A percentile compares a stretch with the other conserved stretches of the same genome.
Evolutionary conservation across 352 stramenopile species (phyloP).

Genomic region (Aphanomyces stellatus): DNA sequence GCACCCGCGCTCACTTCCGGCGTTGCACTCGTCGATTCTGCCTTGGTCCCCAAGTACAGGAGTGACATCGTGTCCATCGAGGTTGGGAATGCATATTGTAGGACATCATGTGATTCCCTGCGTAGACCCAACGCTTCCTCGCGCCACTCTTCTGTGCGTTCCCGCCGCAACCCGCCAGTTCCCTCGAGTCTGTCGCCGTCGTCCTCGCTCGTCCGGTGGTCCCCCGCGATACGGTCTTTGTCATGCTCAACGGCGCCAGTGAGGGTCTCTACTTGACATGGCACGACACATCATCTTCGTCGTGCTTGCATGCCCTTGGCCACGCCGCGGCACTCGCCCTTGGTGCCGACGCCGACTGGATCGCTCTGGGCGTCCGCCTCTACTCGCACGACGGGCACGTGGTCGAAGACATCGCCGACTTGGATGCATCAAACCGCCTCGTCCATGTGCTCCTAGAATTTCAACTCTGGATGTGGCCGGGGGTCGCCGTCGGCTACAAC

Average conservation of each 20-base stretch:
- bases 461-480: conserved; percentile 20
- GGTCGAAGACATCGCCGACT: not conserved
- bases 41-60: not conserved
- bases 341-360: conserved; percentile 8
- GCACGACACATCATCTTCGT: conserved; percentile 20
- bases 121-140: not conserved
- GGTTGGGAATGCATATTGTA: no score
- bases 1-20: not conserved
- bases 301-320: conserved; percentile 39
- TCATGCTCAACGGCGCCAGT: conserved; percentile 67
- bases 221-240: conserved; percentile 31
- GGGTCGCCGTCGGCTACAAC: conserved; percentile 11
- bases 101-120: no score
- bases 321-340: conserved; percentile 22
- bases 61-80: not conserved
- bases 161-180: not conserved
- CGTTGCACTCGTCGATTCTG: not conserved
- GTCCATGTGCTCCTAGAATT: conserved; percentile 17
- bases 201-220: not conserved
- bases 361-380: conserved; percentile 5
- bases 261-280: conserved; percentile 40
- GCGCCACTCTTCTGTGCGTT: not conserved
- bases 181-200: not conserved
- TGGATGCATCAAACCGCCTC: not conserved
- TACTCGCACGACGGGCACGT: not conserved